Conservation (phyloP, 2,329 filamentous ascomycete species). For the Claviceps sp. region DNA sequence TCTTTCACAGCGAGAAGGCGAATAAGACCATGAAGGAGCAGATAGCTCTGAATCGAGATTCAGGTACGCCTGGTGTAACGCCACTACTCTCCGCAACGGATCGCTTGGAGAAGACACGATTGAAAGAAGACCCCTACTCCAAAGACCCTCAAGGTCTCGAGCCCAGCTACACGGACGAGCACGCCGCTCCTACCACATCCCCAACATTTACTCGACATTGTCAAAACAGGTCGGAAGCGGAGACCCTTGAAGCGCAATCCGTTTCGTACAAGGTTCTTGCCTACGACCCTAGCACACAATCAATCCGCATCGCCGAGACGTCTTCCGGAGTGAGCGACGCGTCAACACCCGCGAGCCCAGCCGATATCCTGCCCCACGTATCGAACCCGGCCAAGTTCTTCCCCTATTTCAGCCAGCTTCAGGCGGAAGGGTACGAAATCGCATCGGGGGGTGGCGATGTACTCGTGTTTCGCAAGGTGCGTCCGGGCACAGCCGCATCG, state of each 20-base stretch:
- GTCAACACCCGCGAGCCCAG: conserved; percentile 39
- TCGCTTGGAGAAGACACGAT: conserved; percentile 5
- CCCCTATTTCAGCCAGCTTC: conserved; percentile 44
- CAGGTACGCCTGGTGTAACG: neutral
- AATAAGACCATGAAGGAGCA: conserved; percentile 14
- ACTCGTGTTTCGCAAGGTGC: conserved; percentile 52
- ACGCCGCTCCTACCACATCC: conserved; percentile 19
- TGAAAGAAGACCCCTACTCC: conserved; percentile 26
- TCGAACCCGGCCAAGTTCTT: conserved; percentile 53
- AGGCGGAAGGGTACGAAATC: conserved; percentile 52
- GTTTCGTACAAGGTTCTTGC: conserved; percentile 49
- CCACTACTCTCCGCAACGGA: conserved; percentile 2
- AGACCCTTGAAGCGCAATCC: conserved; percentile 3
- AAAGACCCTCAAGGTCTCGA: conserved; percentile 34
- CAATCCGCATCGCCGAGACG: conserved; percentile 45
- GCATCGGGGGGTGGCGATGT: conserved; percentile 49
- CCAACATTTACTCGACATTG: conserved; percentile 24
- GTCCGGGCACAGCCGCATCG: conserved; percentile 9
- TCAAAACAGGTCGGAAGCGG: neutral
- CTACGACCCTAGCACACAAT: conserved; percentile 46
- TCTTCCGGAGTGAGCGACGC: conserved; percentile 38
- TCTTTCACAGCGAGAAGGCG: conserved; percentile 19
- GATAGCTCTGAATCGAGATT: conserved; percentile 17
- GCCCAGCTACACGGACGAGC: conserved; percentile 32
- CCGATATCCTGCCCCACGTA: conserved; percentile 46